phyloP scores from a whole-genome alignment of 257 asterid species.

The Striga asiatica region DNA sequence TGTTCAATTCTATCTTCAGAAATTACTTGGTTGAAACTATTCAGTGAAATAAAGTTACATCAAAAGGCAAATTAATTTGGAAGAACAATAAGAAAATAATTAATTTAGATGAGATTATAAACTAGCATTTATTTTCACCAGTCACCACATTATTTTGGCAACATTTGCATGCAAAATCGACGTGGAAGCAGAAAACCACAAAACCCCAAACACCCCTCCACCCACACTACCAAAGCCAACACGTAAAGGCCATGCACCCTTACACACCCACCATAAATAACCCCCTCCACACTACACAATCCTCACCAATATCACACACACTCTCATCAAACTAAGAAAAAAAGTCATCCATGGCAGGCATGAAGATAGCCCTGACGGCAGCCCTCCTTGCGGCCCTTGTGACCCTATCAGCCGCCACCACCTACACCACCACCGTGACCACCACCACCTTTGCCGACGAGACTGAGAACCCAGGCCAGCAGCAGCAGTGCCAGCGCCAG shows the following conservation, averaged over 20 bases:
- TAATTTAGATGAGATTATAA: no score
- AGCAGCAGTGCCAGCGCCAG: constrained; percentile 27
- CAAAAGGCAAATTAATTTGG: no score
- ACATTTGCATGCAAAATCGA: constrained; percentile 18
- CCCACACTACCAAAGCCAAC: constrained; percentile 14
- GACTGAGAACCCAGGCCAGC: not conserved
- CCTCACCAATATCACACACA: not conserved
- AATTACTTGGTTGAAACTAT: no score
- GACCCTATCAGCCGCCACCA: constrained; percentile 25
- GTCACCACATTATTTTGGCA: not conserved
- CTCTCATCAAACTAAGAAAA: not conserved
- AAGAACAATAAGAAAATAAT: no score
- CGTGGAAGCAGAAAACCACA: constrained; percentile 19
- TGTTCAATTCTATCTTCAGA: not conserved
- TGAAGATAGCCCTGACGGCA: constrained; percentile 22
- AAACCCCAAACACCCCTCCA: not conserved
- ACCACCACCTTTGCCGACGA: constrained; percentile 26
- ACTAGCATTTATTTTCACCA: not conserved
- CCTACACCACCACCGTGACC: constrained; percentile 30
- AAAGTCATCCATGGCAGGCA: constrained; percentile 18
- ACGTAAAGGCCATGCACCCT: constrained; percentile 31
- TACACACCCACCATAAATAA: constrained; percentile 16
- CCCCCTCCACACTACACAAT: not conserved
- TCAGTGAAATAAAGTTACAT: no score
- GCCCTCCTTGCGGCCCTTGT: constrained; percentile 30